These are phyloP conservation scores for Cichorium intybus DNA, from an alignment of 140 eudicot species.

Conservation along the genomic window DNA sequence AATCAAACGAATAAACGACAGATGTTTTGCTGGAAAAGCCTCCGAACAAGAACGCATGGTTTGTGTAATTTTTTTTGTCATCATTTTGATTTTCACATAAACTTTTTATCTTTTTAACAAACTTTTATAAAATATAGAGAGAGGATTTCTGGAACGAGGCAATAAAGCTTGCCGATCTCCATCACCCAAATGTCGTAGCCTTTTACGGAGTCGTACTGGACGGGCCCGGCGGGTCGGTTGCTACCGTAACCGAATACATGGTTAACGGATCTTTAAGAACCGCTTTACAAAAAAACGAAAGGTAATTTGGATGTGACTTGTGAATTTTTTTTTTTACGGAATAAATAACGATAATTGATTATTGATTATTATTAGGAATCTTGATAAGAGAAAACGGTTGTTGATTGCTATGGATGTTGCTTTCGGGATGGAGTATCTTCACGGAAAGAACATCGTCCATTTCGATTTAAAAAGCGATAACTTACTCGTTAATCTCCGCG, in stretches of 20 bases:
- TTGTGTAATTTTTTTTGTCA: conserved; percentile 2
- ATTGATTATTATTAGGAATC: conserved; percentile 47
- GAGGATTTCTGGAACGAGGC: conserved; percentile 99
- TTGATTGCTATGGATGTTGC: conserved; percentile 96
- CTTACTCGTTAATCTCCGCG: conserved; percentile 89
- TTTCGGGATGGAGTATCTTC: conserved; percentile 96
- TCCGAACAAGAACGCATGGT: conserved; percentile 94
- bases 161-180: conserved; percentile 88
- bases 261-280: conserved; percentile 88
- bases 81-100: not conserved
- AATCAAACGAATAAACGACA: conserved; percentile 76
- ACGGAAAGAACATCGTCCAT: conserved; percentile 88
- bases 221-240: conserved; percentile 90
- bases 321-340: not conserved
- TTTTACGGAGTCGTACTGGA: conserved; percentile 95
- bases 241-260: conserved; percentile 95
- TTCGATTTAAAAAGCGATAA: conserved; percentile 92
- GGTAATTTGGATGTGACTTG: no score
- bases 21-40: conserved; percentile 91
- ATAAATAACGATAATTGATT: not conserved
- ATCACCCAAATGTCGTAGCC: conserved; percentile 97
- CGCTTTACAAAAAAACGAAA: conserved; percentile 84
- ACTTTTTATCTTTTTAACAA: not conserved
- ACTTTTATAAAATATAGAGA: conserved; percentile 34
- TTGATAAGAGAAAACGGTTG: conserved; percentile 85